Percentiles rank a stretch among this genome's conserved stretches.
Evolutionary conservation across 2,329 filamentous ascomycete genomes (phyloP).

Genomic region (Xylaria sp.): DNA sequence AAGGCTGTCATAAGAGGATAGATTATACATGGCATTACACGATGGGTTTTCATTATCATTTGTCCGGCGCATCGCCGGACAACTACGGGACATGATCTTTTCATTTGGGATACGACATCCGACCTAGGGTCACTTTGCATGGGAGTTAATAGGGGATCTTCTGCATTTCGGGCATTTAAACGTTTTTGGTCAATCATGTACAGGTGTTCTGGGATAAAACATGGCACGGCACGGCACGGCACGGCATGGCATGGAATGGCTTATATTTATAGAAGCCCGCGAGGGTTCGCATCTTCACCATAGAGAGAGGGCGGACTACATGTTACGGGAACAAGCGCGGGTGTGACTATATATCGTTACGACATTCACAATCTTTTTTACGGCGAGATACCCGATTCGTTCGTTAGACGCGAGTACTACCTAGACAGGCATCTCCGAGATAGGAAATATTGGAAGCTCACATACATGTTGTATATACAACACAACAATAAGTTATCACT

Average conservation of each 20-base stretch:
- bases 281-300: constrained; percentile 13
- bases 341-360: background rate
- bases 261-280: constrained; percentile 12
- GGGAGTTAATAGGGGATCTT: constrained; percentile 16
- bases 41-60: background rate
- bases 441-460: constrained; percentile 8
- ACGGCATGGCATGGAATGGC: background rate
- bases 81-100: background rate
- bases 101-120: constrained; percentile 14
- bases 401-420: constrained; percentile 10
- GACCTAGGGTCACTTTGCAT: constrained; percentile 22
- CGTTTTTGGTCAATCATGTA: constrained; percentile 7
- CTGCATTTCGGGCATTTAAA: constrained; percentile 23
- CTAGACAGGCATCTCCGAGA: constrained; percentile 5
- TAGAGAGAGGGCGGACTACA: constrained; percentile 8
- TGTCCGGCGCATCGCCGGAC: background rate
- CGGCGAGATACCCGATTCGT: constrained; percentile 11
- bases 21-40: background rate
- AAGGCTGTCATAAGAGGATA: constrained; percentile 28
- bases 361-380: background rate
- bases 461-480: background rate
- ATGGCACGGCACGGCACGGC: background rate
- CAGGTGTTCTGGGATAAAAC: constrained; percentile 22
- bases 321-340: background rate
- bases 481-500: too few relatives aligned